These are phyloP conservation scores for Tarenaya hassleriana DNA, from an alignment of 345 rosid species.

Conservation along the genomic window DNA sequence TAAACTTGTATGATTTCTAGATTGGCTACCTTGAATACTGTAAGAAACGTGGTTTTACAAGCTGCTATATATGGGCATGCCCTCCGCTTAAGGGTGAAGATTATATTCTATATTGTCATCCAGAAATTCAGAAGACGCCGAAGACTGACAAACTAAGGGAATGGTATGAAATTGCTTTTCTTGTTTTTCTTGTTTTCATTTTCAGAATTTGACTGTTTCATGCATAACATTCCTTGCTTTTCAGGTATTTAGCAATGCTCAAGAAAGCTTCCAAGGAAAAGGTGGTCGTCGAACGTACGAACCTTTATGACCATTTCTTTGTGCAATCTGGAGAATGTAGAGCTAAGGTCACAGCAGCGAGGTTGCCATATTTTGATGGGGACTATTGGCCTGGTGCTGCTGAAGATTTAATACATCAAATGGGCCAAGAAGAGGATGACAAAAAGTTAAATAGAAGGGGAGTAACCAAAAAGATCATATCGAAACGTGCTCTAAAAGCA, in stretches of 20 bases:
- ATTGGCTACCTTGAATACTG: conserved; percentile 98
- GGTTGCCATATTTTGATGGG: conserved; percentile 98
- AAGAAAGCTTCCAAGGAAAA: conserved; percentile 83
- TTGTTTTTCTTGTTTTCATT: conserved; percentile 6
- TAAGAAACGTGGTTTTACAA: conserved; percentile 95
- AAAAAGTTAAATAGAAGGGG: conserved; percentile 83
- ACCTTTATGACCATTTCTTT: conserved; percentile 92
- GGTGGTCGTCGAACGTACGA: conserved; percentile 78
- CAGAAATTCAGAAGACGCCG: conserved; percentile 98
- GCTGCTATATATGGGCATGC: conserved; percentile 99
- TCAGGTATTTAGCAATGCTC: conserved; percentile 88
- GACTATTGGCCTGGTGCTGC: conserved; percentile 99
- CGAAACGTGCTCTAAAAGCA: conserved; percentile 94
- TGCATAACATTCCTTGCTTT: conserved; percentile 10
- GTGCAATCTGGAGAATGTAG: conserved; percentile 72
- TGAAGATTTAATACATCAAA: conserved; percentile 84
- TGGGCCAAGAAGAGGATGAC: conserved; percentile 92
- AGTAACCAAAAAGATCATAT: conserved; percentile 69
- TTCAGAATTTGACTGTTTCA: conserved; percentile 15
- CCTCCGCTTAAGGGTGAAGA: conserved; percentile 99
- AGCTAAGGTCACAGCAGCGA: conserved; percentile 91
- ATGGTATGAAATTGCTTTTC: conserved; percentile 51
- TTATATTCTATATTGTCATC: conserved; percentile 93
- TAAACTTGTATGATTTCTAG: conserved; percentile 37
- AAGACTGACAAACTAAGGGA: conserved; percentile 95